Evolutionary conservation across 2,329 filamentous ascomycete genomes (phyloP), one percentile per base, ranked within the genome.

Genomic region (Berkeleyomyces rouxiae): DNA sequence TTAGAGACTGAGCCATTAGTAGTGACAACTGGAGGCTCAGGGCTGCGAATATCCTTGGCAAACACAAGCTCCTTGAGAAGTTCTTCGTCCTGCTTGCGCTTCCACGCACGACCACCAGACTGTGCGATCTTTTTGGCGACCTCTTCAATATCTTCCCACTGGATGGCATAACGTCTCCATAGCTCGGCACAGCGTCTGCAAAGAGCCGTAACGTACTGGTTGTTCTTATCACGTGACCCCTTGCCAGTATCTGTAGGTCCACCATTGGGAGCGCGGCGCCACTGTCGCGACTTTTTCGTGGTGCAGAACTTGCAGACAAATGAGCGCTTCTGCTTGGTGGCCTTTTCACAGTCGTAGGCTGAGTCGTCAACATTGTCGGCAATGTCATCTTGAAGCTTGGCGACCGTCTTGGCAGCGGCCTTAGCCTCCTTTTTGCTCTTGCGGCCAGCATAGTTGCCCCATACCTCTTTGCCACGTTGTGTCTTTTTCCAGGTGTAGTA

Each of bases 401-500:
- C 83, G 13, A 82, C 80, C 5, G 82, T 81, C 57, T 84, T 86
- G 68, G 88, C 86, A 36, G 81, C 82, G 68, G 84, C 86, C 70
- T 85, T 88, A 49, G 84, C 84, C 70, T 95, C 89, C 73, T 93
- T 96, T 72, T 92, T 95, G 63, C 89, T 88, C 71, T 95, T 95
- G 55, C 92, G 83, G 9, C 88, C 90, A 59, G 88, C 84, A 69
- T 87, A 96, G 67, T 85, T 88, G 65, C 90, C 90, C 91, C 93
- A 96, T 31, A 99, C 84, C 68, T 93, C 84, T 70, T 82, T 85
- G 47, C 93, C 93, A 64, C 86, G 84, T 1, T 86, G 81, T 0
- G 90, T 90, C 74, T 97, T 97, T 76, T 99, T 99, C 93, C 93
- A 99, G 67, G 88, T 88, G 72, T 99, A 99, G 74, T 97, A 99